Evolutionary conservation across 371 early-diverging fungal genomes (phyloP), one percentile per base, ranked within the genome.

Genomic region (Zopfochytrium polystomum): DNA sequence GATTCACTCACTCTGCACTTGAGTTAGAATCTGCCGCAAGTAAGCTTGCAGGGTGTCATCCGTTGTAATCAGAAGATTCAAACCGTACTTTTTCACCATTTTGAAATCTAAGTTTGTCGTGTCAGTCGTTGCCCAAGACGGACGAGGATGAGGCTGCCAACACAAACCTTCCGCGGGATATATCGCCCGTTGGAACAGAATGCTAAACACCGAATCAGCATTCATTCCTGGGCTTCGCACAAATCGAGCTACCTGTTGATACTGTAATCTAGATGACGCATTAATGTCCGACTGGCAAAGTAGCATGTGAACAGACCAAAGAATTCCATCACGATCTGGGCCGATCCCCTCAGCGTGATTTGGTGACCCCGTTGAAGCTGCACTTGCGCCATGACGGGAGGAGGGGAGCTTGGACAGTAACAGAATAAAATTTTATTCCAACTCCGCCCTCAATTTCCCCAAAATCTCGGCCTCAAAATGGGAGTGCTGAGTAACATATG

Each of bases 121-220:
- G n/a, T n/a, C n/a, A n/a, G n/a, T n/a, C n/a, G n/a, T n/a, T n/a
- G n/a, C n/a, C n/a, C n/a, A n/a, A 7, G 6, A 22, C n/a, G 42
- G 26, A 5, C 22, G 56, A 30, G 25, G 45, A 22, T 25, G 25
- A 13, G 34, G 15, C 2, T 35, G 13, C 15, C 20, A 9, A 27
- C 0, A 0, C 58, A 25, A 46, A 66, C 70, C 66, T 58, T 92
- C 92, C 4, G 85, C 75, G 15, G 93, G 89, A 62, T 93, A 93
- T 15, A 95, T 65, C 6, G 89, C 93, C 27, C 96, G 87, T 67
- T 93, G 94, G 66, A 85, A 94, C 23, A 94, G 79, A 22, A 95
- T 90, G 68, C 88, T 89, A 34, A 32, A 11, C 7, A 7, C 18
- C 38, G 18, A 7, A 11, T 38, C 38, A 11, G 27, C 42, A 63